A percentile compares a stretch with the other conserved stretches of the same genome.
phyloP scores from a whole-genome alignment of 2,329 filamentous ascomycete species.

The Clonostachys byssicola region DNA sequence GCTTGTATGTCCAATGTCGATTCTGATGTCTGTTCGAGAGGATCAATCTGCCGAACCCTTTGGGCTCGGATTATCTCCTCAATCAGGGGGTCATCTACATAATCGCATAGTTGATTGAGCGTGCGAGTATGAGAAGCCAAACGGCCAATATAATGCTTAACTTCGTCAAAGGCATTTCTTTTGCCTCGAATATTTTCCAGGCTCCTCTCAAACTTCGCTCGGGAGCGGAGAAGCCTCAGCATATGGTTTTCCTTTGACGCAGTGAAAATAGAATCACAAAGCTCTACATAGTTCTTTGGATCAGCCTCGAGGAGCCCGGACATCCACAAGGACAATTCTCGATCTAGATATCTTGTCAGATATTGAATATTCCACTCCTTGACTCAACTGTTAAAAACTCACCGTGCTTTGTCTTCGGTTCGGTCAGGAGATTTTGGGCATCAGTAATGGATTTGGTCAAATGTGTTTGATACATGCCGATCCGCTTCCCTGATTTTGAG shows the following conservation, averaged over 20 bases:
- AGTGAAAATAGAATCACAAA: neutral
- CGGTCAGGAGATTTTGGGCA: too few relatives aligned
- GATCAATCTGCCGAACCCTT: slow-evolving; percentile 13
- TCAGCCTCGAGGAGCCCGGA: neutral
- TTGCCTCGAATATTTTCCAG: too few relatives aligned
- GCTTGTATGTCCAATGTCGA: slow-evolving; percentile 8
- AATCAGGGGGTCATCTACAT: slow-evolving; percentile 14
- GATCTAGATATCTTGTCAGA: too few relatives aligned
- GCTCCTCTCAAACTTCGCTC: neutral
- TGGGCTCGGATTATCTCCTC: slow-evolving; percentile 21
- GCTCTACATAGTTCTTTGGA: neutral
- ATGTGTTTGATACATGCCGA: neutral
- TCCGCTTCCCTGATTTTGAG: neutral
- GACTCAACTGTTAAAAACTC: too few relatives aligned
- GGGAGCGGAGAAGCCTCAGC: neutral
- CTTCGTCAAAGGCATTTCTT: slow-evolving; percentile 1
- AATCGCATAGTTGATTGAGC: slow-evolving; percentile 26
- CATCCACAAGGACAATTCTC: too few relatives aligned
- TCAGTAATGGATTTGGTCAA: neutral
- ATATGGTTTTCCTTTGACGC: neutral
- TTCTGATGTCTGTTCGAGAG: slow-evolving; percentile 3
- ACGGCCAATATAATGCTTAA: slow-evolving; percentile 37
- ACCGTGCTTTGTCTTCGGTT: too few relatives aligned
- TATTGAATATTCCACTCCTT: too few relatives aligned
- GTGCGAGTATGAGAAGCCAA: slow-evolving; percentile 36